A percentile compares a stretch with the other conserved stretches of the same genome.
Evolutionary conservation across 2,329 filamentous ascomycete genomes (phyloP).

Genomic region (Piedraia hortae): DNA sequence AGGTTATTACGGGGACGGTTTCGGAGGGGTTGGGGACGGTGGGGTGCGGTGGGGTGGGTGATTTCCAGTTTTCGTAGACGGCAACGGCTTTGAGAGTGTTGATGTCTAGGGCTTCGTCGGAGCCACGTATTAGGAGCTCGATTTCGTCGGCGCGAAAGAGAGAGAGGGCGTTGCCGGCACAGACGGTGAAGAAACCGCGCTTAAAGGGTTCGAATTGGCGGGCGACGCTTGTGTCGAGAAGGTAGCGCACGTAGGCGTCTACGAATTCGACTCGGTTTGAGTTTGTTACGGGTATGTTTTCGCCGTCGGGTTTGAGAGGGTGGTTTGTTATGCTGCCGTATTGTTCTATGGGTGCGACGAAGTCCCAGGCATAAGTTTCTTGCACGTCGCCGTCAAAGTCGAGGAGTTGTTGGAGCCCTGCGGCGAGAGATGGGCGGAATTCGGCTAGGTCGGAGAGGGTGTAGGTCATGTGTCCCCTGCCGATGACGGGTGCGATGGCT

Average conservation of each 20-base stretch:
- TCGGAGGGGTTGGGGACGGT: constrained; percentile 19
- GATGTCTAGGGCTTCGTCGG: constrained; percentile 60
- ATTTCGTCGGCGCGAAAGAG: constrained; percentile 81
- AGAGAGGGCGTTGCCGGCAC: constrained; percentile 62
- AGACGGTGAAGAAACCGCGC: constrained; percentile 77
- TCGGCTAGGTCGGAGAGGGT: constrained; percentile 61
- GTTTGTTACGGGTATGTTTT: constrained; percentile 53
- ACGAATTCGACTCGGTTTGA: constrained; percentile 65
- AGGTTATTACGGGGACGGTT: constrained; percentile 39
- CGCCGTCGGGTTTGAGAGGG: constrained; percentile 47
- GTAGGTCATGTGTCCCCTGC: constrained; percentile 31
- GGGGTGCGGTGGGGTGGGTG: constrained; percentile 12
- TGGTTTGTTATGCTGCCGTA: constrained; percentile 42
- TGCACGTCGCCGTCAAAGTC: constrained; percentile 69
- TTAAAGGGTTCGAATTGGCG: constrained; percentile 86
- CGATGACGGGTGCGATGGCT: constrained; percentile 13
- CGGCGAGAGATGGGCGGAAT: constrained; percentile 47
- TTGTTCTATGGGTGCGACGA: constrained; percentile 47
- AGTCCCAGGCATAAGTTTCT: constrained; percentile 53
- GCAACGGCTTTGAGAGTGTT: constrained; percentile 47
- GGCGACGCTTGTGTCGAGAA: constrained; percentile 49
- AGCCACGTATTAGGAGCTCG: constrained; percentile 61
- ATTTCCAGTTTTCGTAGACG: constrained; percentile 52
- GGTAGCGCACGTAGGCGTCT: constrained; percentile 52
- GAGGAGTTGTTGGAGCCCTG: constrained; percentile 46